Conservation (phyloP, 352 stramenopile genomes). For the Globisporangium heterothallicum region DNA sequence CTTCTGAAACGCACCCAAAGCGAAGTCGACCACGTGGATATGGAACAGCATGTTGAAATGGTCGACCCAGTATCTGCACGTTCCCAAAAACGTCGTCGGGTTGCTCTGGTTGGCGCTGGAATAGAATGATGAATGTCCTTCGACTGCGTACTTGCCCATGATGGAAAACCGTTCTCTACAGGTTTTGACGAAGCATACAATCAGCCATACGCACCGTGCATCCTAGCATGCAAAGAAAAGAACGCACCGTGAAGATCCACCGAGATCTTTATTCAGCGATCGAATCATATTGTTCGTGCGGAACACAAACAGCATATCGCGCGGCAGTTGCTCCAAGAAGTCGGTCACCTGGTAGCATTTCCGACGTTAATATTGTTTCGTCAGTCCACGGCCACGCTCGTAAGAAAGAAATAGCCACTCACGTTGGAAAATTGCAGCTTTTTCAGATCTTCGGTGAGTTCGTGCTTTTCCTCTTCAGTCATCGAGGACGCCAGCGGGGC, state of each 20-base stretch:
- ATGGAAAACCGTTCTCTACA: slow-evolving; percentile 66
- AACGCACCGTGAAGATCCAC: slow-evolving; percentile 58
- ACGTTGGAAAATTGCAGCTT: slow-evolving; percentile 61
- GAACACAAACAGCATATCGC: slow-evolving; percentile 90
- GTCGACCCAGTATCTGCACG: slow-evolving; percentile 52
- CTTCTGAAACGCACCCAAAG: slow-evolving; percentile 38
- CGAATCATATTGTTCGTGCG: slow-evolving; percentile 90
- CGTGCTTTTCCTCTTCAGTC: slow-evolving; percentile 54
- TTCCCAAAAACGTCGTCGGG: slow-evolving; percentile 6
- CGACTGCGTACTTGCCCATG: slow-evolving; percentile 68
- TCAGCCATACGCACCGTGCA: not conserved
- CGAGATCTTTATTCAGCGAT: slow-evolving; percentile 84
- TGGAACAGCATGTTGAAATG: slow-evolving; percentile 60
- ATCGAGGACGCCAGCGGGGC: slow-evolving; percentile 58
- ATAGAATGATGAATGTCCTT: slow-evolving; percentile 52
- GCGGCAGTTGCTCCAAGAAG: slow-evolving; percentile 82
- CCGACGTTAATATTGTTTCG: not conserved
- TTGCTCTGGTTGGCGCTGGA: slow-evolving; percentile 6
- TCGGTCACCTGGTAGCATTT: slow-evolving; percentile 40
- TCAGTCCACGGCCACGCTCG: not conserved
- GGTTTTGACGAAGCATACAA: not conserved
- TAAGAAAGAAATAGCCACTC: slow-evolving; percentile 8
- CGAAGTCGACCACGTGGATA: slow-evolving; percentile 53
- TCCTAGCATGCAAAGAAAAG: not conserved
- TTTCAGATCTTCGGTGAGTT: slow-evolving; percentile 57